phyloP scores from a whole-genome alignment of 495 filamentous ascomycete genomes.

The Pseudomonodictys pantanalensis region DNA sequence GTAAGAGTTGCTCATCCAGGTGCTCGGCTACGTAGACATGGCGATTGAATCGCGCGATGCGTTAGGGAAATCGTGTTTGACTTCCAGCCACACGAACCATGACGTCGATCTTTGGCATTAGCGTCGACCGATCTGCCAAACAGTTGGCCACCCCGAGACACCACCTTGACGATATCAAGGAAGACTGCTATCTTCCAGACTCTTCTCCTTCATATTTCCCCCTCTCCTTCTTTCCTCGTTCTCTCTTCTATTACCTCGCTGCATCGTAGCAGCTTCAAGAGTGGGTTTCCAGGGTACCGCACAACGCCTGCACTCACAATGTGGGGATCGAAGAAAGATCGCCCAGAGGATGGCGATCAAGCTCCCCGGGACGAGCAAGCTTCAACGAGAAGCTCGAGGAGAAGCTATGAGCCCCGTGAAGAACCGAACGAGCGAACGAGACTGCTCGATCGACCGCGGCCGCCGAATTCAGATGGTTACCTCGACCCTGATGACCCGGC shows the following conservation, averaged over 20 bases:
- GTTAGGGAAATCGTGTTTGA: neutral
- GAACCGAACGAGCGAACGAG: slow-evolving; percentile 71
- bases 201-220: neutral
- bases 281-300: neutral
- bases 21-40: no score
- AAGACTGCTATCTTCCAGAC: neutral
- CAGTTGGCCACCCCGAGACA: neutral
- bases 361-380: neutral
- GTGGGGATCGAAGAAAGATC: slow-evolving; percentile 34
- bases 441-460: slow-evolving; percentile 54
- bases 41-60: no score
- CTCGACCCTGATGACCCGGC: slow-evolving; percentile 93
- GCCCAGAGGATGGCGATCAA: slow-evolving; percentile 7
- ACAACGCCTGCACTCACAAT: neutral
- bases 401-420: slow-evolving; percentile 12
- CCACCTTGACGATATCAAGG: neutral
- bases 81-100: slow-evolving; percentile 7
- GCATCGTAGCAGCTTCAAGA: neutral
- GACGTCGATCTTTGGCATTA: slow-evolving; percentile 13
- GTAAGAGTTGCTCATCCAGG: no score
- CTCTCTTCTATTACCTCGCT: neutral
- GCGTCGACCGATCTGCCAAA: neutral
- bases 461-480: slow-evolving; percentile 57
- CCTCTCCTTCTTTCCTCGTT: neutral
- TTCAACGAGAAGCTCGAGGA: slow-evolving; percentile 3